phyloP scores from a whole-genome alignment of 1,284 basidiomycete species.

The Phlebopus sp. region DNA sequence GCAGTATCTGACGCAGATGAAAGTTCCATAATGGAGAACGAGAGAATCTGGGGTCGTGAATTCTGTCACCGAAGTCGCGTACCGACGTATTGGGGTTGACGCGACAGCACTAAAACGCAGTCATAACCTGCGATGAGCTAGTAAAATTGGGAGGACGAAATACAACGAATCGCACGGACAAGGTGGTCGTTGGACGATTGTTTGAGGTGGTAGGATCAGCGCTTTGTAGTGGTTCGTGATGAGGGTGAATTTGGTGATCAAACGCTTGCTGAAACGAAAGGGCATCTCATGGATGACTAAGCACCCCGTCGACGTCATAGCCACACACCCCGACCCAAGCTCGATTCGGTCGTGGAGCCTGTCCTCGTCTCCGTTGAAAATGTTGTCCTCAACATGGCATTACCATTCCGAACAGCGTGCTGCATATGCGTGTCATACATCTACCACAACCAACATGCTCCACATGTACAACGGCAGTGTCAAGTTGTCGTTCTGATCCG shows the following conservation, averaged over 20 bases:
- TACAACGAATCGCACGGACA: slow-evolving; percentile 1
- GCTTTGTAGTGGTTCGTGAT: neutral
- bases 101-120: slow-evolving; percentile 6
- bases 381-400: neutral
- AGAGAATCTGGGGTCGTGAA: neutral
- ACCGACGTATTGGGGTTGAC: neutral
- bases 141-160: neutral
- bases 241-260: neutral
- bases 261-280: neutral
- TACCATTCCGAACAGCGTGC: neutral
- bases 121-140: slow-evolving; percentile 6
- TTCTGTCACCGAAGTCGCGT: neutral
- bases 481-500: slow-evolving; percentile 93
- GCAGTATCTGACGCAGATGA: slow-evolving; percentile 17
- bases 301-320: slow-evolving; percentile 11
- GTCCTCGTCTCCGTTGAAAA: neutral
- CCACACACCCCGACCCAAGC: neutral
- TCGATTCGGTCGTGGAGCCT: neutral
- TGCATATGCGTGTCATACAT: slow-evolving; percentile 28
- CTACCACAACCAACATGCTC: slow-evolving; percentile 65
- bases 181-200: neutral
- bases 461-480: slow-evolving; percentile 88
- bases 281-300: slow-evolving; percentile 8
- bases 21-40: slow-evolving; percentile 21
- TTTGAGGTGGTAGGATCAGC: neutral